Conservation (phyloP, 768 basidiomycete genomes). For the Boletellus ananas region DNA sequence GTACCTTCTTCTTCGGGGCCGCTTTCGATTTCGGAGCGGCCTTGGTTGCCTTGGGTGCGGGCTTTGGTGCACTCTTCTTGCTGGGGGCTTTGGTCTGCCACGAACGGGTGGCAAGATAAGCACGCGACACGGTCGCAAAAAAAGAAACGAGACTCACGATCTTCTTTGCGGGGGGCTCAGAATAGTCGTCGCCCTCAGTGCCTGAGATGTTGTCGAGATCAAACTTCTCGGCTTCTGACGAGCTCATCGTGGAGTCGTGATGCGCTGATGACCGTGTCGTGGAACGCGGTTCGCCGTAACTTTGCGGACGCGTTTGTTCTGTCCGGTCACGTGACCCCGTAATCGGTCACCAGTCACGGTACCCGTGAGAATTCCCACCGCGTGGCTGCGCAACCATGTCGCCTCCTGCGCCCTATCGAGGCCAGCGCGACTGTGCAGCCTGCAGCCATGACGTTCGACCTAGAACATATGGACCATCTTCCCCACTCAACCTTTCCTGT, state of each 20-base stretch:
- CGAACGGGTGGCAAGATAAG: constrained; percentile 18
- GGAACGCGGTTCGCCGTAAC: constrained; percentile 3
- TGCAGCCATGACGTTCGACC: too few species aligned
- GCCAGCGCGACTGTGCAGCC: too few species aligned
- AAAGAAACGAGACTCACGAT: constrained; percentile 22
- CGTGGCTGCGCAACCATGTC: too few species aligned
- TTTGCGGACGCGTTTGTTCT: constrained; percentile 9
- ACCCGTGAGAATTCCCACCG: too few species aligned
- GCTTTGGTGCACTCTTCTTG: constrained; percentile 41
- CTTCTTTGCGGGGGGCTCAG: constrained; percentile 54
- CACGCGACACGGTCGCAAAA: constrained; percentile 1
- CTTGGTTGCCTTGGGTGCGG: constrained; percentile 41
- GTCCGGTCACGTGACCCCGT: constrained; percentile 13
- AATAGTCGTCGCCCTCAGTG: constrained; percentile 65
- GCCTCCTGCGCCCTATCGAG: too few species aligned
- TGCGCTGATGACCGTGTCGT: constrained; percentile 1
- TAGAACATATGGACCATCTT: too few species aligned
- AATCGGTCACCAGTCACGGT: too few species aligned
- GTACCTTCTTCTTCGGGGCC: constrained; percentile 64
- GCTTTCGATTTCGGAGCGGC: constrained; percentile 48
- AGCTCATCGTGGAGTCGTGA: constrained; percentile 52
- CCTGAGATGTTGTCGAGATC: constrained; percentile 55
- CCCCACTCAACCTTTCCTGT: too few species aligned
- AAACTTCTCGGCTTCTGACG: constrained; percentile 69
- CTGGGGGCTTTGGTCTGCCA: constrained; percentile 33